phyloP scores from a whole-genome alignment of 495 filamentous ascomycete genomes.

The Podospora pseudopauciseta region DNA sequence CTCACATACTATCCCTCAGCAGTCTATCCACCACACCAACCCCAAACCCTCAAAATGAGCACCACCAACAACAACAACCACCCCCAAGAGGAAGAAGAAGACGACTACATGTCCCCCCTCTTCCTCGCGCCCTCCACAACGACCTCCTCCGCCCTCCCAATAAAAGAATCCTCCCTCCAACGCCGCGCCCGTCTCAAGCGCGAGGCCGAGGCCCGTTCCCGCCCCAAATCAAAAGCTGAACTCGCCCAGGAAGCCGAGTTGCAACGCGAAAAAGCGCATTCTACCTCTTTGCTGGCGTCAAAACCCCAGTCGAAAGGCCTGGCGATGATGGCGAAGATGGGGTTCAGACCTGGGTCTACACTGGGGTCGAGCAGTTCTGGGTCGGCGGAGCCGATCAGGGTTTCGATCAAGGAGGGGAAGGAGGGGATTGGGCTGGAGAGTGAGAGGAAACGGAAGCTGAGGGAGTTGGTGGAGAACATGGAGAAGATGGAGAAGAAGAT shows the following conservation, averaged over 20 bases:
- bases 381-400: slow-evolving; percentile 56
- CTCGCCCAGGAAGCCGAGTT: slow-evolving; percentile 63
- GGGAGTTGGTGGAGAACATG: slow-evolving; percentile 56
- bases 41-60: not conserved
- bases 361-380: slow-evolving; percentile 46
- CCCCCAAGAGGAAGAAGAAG: slow-evolving; percentile 38
- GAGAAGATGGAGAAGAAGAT: slow-evolving; percentile 55
- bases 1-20: too few species aligned
- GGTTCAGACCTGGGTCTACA: slow-evolving; percentile 67
- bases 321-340: slow-evolving; percentile 95
- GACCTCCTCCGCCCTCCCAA: not conserved
- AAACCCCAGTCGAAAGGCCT: slow-evolving; percentile 67
- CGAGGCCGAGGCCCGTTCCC: slow-evolving; percentile 57
- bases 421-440: slow-evolving; percentile 83
- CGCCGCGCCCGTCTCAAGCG: slow-evolving; percentile 52
- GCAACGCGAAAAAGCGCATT: slow-evolving; percentile 70
- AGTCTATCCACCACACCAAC: not conserved
- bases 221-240: slow-evolving; percentile 78
- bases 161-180: slow-evolving; percentile 55
- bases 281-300: slow-evolving; percentile 57
- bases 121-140: slow-evolving; percentile 34
- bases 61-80: not conserved
- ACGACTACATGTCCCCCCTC: slow-evolving; percentile 67
- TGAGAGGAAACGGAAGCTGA: slow-evolving; percentile 77
- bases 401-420: slow-evolving; percentile 71